These are phyloP conservation scores for Cyberlindnera mycetangii DNA, from an alignment of 805 yeast genomes.

Conservation along the genomic window DNA sequence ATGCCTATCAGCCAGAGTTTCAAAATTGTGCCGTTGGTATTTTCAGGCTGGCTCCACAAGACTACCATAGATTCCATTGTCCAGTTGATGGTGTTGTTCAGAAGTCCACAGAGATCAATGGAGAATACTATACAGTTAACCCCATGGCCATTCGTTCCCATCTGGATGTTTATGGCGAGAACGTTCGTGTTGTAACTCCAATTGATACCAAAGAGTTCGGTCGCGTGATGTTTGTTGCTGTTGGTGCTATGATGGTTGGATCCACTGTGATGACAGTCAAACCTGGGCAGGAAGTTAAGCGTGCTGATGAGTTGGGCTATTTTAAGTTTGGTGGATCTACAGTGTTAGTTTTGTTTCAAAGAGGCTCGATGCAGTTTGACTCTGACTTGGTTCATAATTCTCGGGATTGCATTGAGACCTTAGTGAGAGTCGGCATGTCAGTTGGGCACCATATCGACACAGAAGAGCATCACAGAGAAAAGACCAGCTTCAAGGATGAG, in stretches of 20 bases:
- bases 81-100: constrained; percentile 79
- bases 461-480: constrained; percentile 47
- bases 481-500: constrained; percentile 43
- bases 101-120: constrained; percentile 66
- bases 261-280: constrained; percentile 71
- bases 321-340: constrained; percentile 98
- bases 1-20: constrained; percentile 38
- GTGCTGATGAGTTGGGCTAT: constrained; percentile 88
- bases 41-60: constrained; percentile 94
- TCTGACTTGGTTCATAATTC: constrained; percentile 72
- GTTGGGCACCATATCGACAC: constrained; percentile 67
- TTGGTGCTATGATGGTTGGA: constrained; percentile 99
- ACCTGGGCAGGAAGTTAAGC: constrained; percentile 52
- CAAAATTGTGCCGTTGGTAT: constrained; percentile 58
- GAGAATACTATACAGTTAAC: constrained; percentile 93
- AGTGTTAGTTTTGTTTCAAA: constrained; percentile 61
- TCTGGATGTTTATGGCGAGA: constrained; percentile 91
- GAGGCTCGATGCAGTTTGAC: constrained; percentile 55
- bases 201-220: constrained; percentile 79
- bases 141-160: constrained; percentile 94
- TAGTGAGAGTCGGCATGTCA: constrained; percentile 88
- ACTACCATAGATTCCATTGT: constrained; percentile 88
- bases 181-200: constrained; percentile 74
- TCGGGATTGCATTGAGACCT: constrained; percentile 66
- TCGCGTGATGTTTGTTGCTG: constrained; percentile 68